phyloP scores from a whole-genome alignment of 2,329 filamentous ascomycete species.

The Arthrobotrys musiformis region DNA sequence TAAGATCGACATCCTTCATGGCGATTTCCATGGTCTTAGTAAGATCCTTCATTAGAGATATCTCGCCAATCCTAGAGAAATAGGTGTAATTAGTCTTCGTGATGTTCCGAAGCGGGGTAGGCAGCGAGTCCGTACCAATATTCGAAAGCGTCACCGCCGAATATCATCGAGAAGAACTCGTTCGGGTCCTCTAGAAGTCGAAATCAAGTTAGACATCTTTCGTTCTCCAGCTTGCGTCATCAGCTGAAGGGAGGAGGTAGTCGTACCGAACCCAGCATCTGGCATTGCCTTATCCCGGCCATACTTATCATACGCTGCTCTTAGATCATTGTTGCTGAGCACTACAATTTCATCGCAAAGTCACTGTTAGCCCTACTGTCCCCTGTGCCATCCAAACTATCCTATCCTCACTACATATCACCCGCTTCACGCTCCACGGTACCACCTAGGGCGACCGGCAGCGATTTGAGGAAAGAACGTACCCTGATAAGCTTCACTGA shows the following conservation, averaged over 20 bases:
- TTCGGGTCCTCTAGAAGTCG: constrained; percentile 77
- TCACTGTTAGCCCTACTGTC: not conserved
- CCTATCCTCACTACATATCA: not conserved
- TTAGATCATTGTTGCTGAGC: constrained; percentile 84
- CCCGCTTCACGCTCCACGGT: not conserved
- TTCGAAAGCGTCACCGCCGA: constrained; percentile 92
- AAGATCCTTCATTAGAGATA: constrained; percentile 97
- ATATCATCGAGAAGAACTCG: constrained; percentile 98
- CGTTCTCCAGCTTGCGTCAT: not conserved
- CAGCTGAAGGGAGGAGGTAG: not conserved
- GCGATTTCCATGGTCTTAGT: constrained; percentile 99
- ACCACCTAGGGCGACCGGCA: too few relatives aligned
- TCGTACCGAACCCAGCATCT: constrained; percentile 80
- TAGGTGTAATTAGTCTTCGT: constrained; percentile 28
- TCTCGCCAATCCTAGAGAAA: constrained; percentile 79
- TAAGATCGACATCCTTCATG: constrained; percentile 80
- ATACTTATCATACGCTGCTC: constrained; percentile 94
- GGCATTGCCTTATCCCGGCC: constrained; percentile 95
- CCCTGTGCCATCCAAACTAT: not conserved
- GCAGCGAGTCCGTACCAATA: constrained; percentile 70
- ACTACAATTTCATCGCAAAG: constrained; percentile 64
- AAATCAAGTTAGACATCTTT: constrained; percentile 33
- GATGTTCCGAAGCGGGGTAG: not conserved
- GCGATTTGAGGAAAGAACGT: constrained; percentile 15
- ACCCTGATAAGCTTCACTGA: constrained; percentile 75